These are phyloP conservation scores for Prosopis cineraria DNA, from an alignment of 306 rosid species.

Conservation along the genomic window DNA sequence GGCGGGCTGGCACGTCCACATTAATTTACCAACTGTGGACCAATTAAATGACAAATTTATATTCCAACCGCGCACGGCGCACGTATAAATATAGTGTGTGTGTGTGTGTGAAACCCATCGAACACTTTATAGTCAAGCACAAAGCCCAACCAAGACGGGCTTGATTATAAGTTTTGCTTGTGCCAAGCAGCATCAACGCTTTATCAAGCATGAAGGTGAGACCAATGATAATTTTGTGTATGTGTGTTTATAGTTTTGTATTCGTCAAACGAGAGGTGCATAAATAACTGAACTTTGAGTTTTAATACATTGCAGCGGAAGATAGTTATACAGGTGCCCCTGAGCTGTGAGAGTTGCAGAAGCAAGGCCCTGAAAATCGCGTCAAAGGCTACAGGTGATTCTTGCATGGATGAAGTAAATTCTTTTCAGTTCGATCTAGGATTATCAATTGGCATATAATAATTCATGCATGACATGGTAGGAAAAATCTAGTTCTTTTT, in stretches of 20 bases:
- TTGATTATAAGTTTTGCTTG: neutral
- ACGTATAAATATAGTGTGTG: too few relatives aligned
- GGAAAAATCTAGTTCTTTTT: too few relatives aligned
- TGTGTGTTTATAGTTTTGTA: neutral
- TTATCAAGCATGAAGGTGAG: neutral
- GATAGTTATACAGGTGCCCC: conserved; percentile 28
- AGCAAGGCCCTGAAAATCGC: conserved; percentile 34
- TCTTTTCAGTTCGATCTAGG: neutral
- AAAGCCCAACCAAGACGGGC: neutral
- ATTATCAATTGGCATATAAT: too few relatives aligned
- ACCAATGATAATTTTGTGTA: neutral
- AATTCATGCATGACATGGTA: too few relatives aligned
- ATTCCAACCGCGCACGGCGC: too few relatives aligned
- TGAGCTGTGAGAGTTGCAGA: conserved; percentile 28
- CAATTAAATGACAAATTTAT: neutral
- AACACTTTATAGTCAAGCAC: neutral
- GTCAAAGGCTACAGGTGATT: conserved; percentile 23
- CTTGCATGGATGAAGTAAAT: neutral
- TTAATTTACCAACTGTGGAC: neutral
- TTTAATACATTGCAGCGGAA: conserved; percentile 25
- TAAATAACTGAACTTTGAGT: neutral
- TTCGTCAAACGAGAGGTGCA: neutral
- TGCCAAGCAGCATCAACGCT: neutral
- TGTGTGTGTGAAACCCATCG: too few relatives aligned
- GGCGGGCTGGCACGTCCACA: neutral